phyloP scores from a whole-genome alignment of 164 flowering plant species.

The Annona squamosa region DNA sequence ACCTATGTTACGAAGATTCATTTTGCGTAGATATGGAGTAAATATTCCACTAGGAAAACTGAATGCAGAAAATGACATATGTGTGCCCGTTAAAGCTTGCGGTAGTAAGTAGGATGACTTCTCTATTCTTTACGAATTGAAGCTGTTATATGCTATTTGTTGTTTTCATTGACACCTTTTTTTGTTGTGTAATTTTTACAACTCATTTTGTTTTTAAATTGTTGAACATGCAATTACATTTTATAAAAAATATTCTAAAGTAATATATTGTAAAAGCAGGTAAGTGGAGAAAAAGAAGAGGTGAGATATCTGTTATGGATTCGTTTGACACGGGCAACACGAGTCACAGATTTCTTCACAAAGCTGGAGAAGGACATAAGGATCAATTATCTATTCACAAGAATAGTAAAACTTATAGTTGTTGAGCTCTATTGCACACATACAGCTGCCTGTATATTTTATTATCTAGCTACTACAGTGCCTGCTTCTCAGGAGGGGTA shows the following conservation, averaged over 20 bases:
- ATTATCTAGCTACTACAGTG: slow-evolving; percentile 65
- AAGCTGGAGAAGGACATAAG: slow-evolving; percentile 67
- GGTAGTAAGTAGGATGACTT: neutral
- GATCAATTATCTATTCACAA: slow-evolving; percentile 55
- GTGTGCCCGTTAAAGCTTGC: neutral
- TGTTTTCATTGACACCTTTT: neutral
- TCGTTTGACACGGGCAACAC: slow-evolving; percentile 47
- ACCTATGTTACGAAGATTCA: neutral
- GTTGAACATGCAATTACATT: neutral
- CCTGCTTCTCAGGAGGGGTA: slow-evolving; percentile 63
- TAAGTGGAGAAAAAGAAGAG: slow-evolving; percentile 41
- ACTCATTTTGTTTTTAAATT: neutral
- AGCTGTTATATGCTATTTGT: neutral
- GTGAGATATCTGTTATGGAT: slow-evolving; percentile 66
- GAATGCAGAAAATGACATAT: neutral
- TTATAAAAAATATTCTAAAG: slow-evolving; percentile 4
- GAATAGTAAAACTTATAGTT: slow-evolving; percentile 63
- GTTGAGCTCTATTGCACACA: slow-evolving; percentile 82
- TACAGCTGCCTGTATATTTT: slow-evolving; percentile 81
- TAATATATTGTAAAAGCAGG: slow-evolving; percentile 25
- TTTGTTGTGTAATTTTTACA: neutral
- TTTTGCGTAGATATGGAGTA: neutral
- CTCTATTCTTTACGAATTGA: neutral
- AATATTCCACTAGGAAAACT: too few relatives aligned
- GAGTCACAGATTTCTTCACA: slow-evolving; percentile 40